A percentile compares a stretch with the other conserved stretches of the same genome.
Evolutionary conservation across 2,329 filamentous ascomycete genomes (phyloP).

Genomic region (Septoria linicola): DNA sequence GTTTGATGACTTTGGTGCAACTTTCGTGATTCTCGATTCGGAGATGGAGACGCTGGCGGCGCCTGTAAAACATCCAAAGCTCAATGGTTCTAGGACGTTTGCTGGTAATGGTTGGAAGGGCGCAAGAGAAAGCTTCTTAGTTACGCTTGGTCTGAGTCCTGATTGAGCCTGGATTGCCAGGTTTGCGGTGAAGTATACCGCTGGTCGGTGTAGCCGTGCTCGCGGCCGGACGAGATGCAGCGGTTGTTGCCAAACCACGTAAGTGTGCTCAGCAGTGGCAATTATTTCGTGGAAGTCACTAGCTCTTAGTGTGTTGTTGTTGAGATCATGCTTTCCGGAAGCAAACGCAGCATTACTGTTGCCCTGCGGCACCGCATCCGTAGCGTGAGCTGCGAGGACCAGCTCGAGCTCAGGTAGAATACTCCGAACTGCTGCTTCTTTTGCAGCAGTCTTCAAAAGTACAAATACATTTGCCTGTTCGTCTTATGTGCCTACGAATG

Average conservation of each 20-base stretch:
- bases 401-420: conserved; percentile 32
- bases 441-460: conserved; percentile 27
- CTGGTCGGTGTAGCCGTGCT: conserved; percentile 65
- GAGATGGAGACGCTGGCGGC: conserved; percentile 64
- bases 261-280: conserved; percentile 26
- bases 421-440: conserved; percentile 23
- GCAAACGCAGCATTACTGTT: conserved; percentile 31
- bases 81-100: conserved; percentile 75
- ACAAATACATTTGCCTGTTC: conserved; percentile 32
- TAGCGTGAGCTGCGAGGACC: conserved; percentile 34
- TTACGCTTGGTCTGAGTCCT: conserved; percentile 43
- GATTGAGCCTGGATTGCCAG: conserved; percentile 19
- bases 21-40: conserved; percentile 70
- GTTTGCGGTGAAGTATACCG: conserved; percentile 58
- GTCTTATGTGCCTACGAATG: conserved; percentile 28
- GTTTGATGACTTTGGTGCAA: conserved; percentile 64
- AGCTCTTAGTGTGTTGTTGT: conserved; percentile 19
- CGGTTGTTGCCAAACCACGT: conserved; percentile 31
- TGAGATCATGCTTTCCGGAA: conserved; percentile 35
- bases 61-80: conserved; percentile 54
- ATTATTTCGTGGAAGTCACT: conserved; percentile 24
- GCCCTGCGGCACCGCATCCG: conserved; percentile 36
- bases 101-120: conserved; percentile 68
- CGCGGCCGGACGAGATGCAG: conserved; percentile 44
- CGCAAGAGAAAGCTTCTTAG: conserved; percentile 63